A percentile compares a stretch with the other conserved stretches of the same genome.
These are phyloP conservation scores for Botryosphaeria agaves DNA, from an alignment of 2,329 filamentous ascomycete species.

Conservation along the genomic window DNA sequence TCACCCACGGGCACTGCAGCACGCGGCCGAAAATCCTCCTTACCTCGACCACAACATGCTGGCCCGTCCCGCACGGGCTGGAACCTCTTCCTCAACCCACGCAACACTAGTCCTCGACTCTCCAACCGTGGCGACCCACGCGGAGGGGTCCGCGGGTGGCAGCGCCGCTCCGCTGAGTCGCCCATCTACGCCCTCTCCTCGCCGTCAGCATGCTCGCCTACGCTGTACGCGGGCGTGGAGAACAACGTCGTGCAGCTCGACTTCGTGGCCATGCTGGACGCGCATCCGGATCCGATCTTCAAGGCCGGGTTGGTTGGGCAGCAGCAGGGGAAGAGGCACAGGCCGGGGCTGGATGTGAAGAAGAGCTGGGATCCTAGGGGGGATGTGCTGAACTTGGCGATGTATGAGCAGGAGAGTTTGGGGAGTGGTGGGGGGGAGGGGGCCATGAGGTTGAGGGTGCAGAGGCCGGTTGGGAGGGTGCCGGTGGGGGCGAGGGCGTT, in stretches of 20 bases:
- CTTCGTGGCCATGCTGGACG: constrained; percentile 24
- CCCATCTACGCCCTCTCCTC: constrained; percentile 31
- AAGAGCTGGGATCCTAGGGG: constrained; percentile 15
- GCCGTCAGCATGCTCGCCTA: constrained; percentile 24
- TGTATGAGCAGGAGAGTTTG: constrained; percentile 31
- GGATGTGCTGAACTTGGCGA: constrained; percentile 23
- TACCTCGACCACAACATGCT: constrained; percentile 8
- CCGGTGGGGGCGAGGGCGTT: constrained; percentile 6
- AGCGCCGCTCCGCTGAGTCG: constrained; percentile 15
- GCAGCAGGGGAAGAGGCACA: constrained; percentile 4
- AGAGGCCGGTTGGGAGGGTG: constrained; percentile 15
- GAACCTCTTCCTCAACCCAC: constrained; percentile 29
- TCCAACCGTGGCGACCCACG: constrained; percentile 3
- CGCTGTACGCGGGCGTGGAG: constrained; percentile 31
- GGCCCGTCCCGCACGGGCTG: constrained; percentile 12
- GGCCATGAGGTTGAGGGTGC: constrained; percentile 22
- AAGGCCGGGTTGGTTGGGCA: constrained; percentile 6
- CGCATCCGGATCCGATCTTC: constrained; percentile 24
- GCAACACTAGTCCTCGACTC: constrained; percentile 8
- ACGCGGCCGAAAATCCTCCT: no score
- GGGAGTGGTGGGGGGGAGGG: no score
- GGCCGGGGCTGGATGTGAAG: constrained; percentile 10
- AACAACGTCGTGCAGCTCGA: constrained; percentile 24
- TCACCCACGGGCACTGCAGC: constrained; percentile 4
- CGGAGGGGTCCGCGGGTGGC: constrained; percentile 5